phyloP scores from a whole-genome alignment of 768 basidiomycete genomes.

The Termitomyces heimii region DNA sequence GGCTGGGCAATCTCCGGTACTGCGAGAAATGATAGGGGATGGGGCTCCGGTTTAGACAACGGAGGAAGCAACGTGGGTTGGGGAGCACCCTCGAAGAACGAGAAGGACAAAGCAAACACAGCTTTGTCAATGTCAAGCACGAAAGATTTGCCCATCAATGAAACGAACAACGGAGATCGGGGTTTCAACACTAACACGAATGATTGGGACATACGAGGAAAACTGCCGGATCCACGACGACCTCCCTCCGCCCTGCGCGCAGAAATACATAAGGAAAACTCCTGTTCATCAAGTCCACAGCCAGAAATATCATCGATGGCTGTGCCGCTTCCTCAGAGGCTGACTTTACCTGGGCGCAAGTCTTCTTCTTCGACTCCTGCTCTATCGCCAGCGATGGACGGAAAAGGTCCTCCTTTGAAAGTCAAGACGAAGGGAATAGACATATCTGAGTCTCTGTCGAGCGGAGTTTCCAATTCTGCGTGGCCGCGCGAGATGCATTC shows the following conservation, averaged over 20 bases:
- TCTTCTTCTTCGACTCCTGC: background rate
- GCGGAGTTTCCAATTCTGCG: slow-evolving; percentile 3
- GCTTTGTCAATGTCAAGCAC: background rate
- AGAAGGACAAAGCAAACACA: background rate
- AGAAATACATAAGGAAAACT: background rate
- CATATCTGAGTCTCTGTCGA: slow-evolving; percentile 1
- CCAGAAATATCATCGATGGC: background rate
- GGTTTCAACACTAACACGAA: slow-evolving; percentile 1
- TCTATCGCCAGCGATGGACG: background rate
- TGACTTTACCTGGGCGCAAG: background rate
- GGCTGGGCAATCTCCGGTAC: slow-evolving; percentile 1
- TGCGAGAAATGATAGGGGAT: background rate
- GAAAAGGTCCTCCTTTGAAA: background rate
- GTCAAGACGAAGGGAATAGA: slow-evolving; percentile 9
- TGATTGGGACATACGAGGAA: slow-evolving; percentile 2
- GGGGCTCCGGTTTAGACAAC: background rate
- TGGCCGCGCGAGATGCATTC: background rate
- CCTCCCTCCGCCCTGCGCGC: background rate
- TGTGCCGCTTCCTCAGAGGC: background rate
- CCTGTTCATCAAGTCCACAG: background rate
- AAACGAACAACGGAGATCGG: background rate
- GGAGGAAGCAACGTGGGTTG: background rate
- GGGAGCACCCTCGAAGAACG: background rate
- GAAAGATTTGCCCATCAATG: background rate
- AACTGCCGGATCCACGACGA: background rate